These are phyloP conservation scores for Penicillium glabrum DNA, from an alignment of 2,329 filamentous ascomycete species.

Conservation along the genomic window DNA sequence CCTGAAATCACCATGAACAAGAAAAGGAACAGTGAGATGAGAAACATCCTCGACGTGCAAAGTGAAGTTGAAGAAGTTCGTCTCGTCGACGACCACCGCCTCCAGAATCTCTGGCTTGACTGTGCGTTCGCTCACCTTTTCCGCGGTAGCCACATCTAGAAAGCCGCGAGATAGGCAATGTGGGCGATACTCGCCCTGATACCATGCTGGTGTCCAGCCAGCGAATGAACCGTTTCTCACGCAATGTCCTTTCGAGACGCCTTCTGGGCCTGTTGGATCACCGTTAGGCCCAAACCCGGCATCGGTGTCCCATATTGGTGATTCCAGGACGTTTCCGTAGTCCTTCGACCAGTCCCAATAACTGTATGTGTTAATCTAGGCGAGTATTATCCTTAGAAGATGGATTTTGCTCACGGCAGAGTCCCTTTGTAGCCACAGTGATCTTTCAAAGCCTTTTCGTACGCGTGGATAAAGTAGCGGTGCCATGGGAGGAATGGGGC, in stretches of 20 bases:
- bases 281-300: not conserved
- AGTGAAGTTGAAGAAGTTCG: not conserved
- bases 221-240: not conserved
- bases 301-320: not conserved
- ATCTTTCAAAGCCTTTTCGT: not conserved
- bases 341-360: constrained; percentile 3
- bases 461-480: not conserved
- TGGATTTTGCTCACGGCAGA: not conserved
- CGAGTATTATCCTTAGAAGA: too few species aligned
- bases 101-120: not conserved
- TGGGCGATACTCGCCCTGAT: not conserved
- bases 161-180: not conserved
- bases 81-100: not conserved
- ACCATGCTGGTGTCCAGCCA: not conserved
- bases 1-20: not conserved
- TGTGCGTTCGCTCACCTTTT: not conserved
- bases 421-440: not conserved
- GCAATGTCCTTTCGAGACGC: not conserved
- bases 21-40: not conserved
- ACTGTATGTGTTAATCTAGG: not conserved
- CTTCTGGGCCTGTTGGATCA: not conserved
- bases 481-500: constrained; percentile 2
- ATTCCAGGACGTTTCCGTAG: not conserved
- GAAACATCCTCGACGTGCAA: not conserved
- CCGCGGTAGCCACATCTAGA: not conserved